phyloP scores from a whole-genome alignment of 257 asterid genomes.

The Solanum pennellii region DNA sequence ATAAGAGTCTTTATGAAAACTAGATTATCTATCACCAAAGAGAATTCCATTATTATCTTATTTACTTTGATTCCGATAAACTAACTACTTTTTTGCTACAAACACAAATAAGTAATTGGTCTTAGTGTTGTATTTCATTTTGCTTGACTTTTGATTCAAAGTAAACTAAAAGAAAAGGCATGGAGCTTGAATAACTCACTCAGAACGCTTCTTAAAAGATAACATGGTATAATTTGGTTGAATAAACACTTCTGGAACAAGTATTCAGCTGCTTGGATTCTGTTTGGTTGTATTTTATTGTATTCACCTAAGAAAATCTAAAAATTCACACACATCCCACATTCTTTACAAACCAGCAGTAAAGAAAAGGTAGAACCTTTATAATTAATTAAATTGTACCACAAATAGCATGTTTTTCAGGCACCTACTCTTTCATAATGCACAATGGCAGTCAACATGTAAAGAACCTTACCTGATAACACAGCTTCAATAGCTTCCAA shows the following conservation, averaged over 20 bases:
- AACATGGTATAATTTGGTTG: neutral
- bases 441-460: neutral
- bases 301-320: neutral
- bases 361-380: neutral
- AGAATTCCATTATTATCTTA: neutral
- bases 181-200: neutral
- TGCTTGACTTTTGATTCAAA: neutral
- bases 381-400: neutral
- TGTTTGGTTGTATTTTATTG: neutral
- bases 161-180: neutral
- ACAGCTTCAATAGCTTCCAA: conserved; percentile 92
- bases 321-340: neutral
- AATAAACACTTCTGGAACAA: neutral
- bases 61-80: neutral
- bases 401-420: neutral
- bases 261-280: neutral
- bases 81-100: neutral
- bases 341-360: neutral
- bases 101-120: neutral
- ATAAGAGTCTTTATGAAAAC: neutral
- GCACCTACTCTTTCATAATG: neutral
- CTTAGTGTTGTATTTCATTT: neutral
- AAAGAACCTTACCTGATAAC: conserved; percentile 56
- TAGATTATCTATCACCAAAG: neutral
- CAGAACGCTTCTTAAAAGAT: neutral